Evolutionary conservation across 768 basidiomycete species (phyloP), one percentile per base, ranked within the genome.

Genomic region (Xerocomellus chrysenteron): DNA sequence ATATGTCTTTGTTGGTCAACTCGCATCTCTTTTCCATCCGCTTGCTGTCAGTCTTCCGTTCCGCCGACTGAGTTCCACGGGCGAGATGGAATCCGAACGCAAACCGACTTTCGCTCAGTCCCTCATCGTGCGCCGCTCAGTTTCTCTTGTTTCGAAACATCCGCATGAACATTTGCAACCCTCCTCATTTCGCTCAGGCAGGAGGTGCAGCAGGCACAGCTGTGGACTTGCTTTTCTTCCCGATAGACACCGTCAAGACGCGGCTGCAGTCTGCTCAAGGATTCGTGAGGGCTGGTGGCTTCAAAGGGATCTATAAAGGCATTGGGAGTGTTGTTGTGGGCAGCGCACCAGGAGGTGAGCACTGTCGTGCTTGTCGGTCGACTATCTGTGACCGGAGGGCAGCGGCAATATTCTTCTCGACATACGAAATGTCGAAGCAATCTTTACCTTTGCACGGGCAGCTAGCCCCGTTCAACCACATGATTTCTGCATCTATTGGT

Each of bases 361-460:
- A 17, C 17, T 49, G 12, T 21, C n/a, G 0, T 45, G 43, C n/a
- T 16, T 36, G n/a, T 47, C n/a, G 12, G 39, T 40, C 13, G 19
- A 32, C 47, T 33, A 26, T 50, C 24, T 28, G 52, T 54, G 51
- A 59, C 47, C 5, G 30, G 26, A 41, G 50, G 56, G 26, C 65
- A 98, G 97, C 97, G 55, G 94, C 95, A 5, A 83, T 84, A 0
- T 99, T 99, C 79, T 99, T 99, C 73, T 89, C 90, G 19, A 91
- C 87, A 0, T 99, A 99, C 68, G 95, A 98, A 66, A 82, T 84
- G 7, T 78, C 95, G 63, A 99, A 99, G 72, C 80, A 81, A 52
- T 73, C 69, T n/a, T 69, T 93, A 0, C 91, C 93, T 0, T 65
- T 86, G 3, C 75, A 82, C 1, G 76, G 80, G 1, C 73, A 84